Evolutionary conservation across 2,329 filamentous ascomycete genomes (phyloP).

Genomic region (Aphanoascus verrucosus): DNA sequence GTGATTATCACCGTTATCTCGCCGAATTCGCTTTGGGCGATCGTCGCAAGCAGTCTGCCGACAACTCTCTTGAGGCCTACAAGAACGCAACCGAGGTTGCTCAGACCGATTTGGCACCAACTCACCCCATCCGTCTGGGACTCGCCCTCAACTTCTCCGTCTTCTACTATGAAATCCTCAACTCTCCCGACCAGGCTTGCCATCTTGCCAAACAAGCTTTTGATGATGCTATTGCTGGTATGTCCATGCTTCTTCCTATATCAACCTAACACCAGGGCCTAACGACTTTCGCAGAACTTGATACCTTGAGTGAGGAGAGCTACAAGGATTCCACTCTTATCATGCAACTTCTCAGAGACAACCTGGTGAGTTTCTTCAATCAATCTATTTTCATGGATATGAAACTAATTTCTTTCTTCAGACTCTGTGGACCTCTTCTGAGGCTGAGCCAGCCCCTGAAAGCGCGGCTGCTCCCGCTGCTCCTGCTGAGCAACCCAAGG

Average conservation of each 20-base stretch:
- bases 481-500: constrained; percentile 30
- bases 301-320: constrained; percentile 94
- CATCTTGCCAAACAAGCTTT: constrained; percentile 94
- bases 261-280: neutral
- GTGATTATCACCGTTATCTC: constrained; percentile 98
- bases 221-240: constrained; percentile 86
- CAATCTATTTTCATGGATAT: neutral
- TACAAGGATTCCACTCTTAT: constrained; percentile 99
- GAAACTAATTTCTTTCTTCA: constrained; percentile 29
- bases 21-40: constrained; percentile 93
- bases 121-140: constrained; percentile 85
- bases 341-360: constrained; percentile 97
- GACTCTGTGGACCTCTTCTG: constrained; percentile 99
- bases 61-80: constrained; percentile 93
- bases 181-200: constrained; percentile 95
- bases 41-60: constrained; percentile 87
- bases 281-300: constrained; percentile 58
- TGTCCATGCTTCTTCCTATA: constrained; percentile 23
- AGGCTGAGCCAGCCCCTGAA: constrained; percentile 69
- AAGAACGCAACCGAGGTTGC: constrained; percentile 87
- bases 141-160: constrained; percentile 94
- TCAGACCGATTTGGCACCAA: constrained; percentile 77
- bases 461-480: constrained; percentile 29
- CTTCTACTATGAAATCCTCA: constrained; percentile 99
- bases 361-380: constrained; percentile 55